Conservation (phyloP, 768 basidiomycete genomes). For the Harrya chromipes region DNA sequence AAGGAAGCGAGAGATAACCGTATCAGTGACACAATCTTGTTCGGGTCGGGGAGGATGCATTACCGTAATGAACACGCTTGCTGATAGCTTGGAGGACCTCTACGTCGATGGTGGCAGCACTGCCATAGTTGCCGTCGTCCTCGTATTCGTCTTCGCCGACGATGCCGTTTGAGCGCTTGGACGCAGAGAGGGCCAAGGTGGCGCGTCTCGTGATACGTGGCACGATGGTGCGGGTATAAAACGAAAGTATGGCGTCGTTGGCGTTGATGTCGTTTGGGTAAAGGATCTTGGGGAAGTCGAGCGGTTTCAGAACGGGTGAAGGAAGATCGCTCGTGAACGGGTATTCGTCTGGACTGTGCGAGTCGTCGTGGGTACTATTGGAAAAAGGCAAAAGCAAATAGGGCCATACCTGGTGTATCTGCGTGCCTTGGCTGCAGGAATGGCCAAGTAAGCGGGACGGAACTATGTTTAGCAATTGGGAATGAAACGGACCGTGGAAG, state of each 20-base stretch:
- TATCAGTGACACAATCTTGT: background rate
- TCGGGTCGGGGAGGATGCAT: slow-evolving; percentile 23
- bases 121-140: slow-evolving; percentile 98
- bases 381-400: background rate
- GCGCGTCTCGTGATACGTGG: slow-evolving; percentile 82
- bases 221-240: slow-evolving; percentile 86
- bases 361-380: background rate
- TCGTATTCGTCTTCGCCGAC: slow-evolving; percentile 67
- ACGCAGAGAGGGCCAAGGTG: slow-evolving; percentile 60
- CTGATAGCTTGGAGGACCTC: slow-evolving; percentile 98
- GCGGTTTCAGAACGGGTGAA: slow-evolving; percentile 69
- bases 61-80: slow-evolving; percentile 97
- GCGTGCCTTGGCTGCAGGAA: slow-evolving; percentile 77
- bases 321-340: slow-evolving; percentile 88
- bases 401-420: slow-evolving; percentile 83
- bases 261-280: slow-evolving; percentile 80
- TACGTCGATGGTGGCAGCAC: slow-evolving; percentile 90
- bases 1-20: background rate
- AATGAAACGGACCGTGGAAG: slow-evolving; percentile 75
- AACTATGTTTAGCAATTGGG: background rate
- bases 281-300: slow-evolving; percentile 74
- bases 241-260: slow-evolving; percentile 81
- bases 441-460: background rate
- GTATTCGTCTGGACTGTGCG: slow-evolving; percentile 92
- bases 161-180: slow-evolving; percentile 67